A percentile compares a stretch with the other conserved stretches of the same genome.
phyloP scores from a whole-genome alignment of 2,329 filamentous ascomycete species.

The Cladosporium sp. region DNA sequence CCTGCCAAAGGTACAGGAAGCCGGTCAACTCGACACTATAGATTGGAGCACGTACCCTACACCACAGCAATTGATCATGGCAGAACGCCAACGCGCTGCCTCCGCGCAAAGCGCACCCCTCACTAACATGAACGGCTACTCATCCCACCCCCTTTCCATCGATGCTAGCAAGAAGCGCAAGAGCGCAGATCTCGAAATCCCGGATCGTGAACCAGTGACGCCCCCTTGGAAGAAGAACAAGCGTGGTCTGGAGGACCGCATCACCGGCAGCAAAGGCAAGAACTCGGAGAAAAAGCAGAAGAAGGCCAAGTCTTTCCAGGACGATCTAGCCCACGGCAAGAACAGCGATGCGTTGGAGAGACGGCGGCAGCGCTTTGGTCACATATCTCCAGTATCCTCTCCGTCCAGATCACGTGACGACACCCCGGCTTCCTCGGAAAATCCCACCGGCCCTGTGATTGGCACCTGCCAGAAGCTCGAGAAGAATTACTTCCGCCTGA shows the following conservation, averaged over 20 bases:
- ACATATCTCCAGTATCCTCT: constrained; percentile 50
- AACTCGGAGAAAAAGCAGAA: constrained; percentile 42
- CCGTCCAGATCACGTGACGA: constrained; percentile 44
- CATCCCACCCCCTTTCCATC: constrained; percentile 10
- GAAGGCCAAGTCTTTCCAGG: constrained; percentile 34
- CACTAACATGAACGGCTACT: constrained; percentile 27
- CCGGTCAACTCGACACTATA: constrained; percentile 64
- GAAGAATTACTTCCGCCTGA: constrained; percentile 93
- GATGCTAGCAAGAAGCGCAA: constrained; percentile 70
- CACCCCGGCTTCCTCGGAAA: constrained; percentile 44
- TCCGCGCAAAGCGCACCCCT: constrained; percentile 19
- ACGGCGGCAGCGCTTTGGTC: constrained; percentile 76
- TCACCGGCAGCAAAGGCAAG: constrained; percentile 60
- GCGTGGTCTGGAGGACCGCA: constrained; percentile 67
- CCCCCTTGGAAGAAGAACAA: constrained; percentile 69
- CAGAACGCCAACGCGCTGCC: constrained; percentile 56
- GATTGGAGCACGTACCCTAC: constrained; percentile 82
- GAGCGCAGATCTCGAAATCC: constrained; percentile 60
- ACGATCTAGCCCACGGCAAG: constrained; percentile 66
- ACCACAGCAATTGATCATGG: constrained; percentile 76
- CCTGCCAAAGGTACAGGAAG: constrained; percentile 77
- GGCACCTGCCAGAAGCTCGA: constrained; percentile 81
- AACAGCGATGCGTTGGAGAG: constrained; percentile 82
- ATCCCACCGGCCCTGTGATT: constrained; percentile 64
- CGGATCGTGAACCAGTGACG: constrained; percentile 44